A percentile compares a stretch with the other conserved stretches of the same genome.
These are phyloP conservation scores for Rauvolfia tetraphylla DNA, from an alignment of 257 asterid genomes.

Conservation along the genomic window DNA sequence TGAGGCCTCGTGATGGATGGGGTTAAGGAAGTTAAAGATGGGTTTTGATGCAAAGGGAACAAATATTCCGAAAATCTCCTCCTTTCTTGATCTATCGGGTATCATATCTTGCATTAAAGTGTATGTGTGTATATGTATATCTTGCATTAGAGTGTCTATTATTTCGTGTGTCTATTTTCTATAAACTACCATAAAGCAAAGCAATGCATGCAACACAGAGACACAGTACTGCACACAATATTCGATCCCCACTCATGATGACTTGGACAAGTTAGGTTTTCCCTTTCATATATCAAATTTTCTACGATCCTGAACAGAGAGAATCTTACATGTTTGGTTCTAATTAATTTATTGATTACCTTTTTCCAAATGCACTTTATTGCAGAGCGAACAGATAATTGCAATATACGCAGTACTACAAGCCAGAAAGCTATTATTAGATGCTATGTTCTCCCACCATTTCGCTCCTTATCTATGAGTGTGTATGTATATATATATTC, in stretches of 20 bases:
- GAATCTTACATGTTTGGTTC: background rate
- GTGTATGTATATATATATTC: background rate
- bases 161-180: too few relatives aligned
- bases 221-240: background rate
- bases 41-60: background rate
- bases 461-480: background rate
- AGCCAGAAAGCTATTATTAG: background rate
- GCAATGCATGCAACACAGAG: background rate
- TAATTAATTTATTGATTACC: too few relatives aligned
- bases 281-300: background rate
- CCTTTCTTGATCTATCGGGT: background rate
- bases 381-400: background rate
- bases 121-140: background rate
- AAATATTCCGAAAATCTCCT: slow-evolving; percentile 6
- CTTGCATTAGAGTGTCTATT: too few relatives aligned
- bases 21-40: slow-evolving; percentile 4
- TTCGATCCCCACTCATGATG: background rate
- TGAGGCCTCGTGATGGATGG: background rate
- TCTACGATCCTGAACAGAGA: background rate
- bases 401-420: background rate
- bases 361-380: background rate
- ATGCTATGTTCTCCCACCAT: background rate
- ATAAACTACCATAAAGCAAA: background rate
- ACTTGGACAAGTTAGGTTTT: background rate
- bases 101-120: background rate